Evolutionary conservation across 2,329 filamentous ascomycete species (phyloP).

Genomic region (Rhinocladiella similis): DNA sequence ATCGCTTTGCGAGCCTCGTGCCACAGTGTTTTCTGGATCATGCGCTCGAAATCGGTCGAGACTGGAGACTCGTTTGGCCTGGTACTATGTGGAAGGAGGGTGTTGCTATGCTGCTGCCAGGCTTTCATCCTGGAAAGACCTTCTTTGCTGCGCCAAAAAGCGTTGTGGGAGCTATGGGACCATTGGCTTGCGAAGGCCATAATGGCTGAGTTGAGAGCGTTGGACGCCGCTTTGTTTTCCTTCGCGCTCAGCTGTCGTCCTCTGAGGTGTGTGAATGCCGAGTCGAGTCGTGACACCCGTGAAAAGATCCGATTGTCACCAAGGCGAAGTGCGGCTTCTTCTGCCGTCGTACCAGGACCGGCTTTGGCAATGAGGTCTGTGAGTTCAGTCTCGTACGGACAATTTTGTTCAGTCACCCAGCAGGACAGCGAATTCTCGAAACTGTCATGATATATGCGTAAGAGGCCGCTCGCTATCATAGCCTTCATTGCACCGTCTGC

Average conservation of each 20-base stretch:
- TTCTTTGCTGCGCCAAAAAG: conserved; percentile 25
- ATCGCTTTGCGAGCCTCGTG: conserved; percentile 43
- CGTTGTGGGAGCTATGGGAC: conserved; percentile 27
- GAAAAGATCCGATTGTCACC: conserved; percentile 48
- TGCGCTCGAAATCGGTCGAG: conserved; percentile 31
- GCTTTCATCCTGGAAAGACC: conserved; percentile 13
- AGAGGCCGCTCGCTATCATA: conserved; percentile 35
- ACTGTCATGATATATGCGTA: conserved; percentile 25
- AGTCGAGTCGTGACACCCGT: conserved; percentile 45
- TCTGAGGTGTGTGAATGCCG: conserved; percentile 37
- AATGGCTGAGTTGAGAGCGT: conserved; percentile 44
- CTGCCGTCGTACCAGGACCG: conserved; percentile 35
- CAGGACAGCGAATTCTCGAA: conserved; percentile 24
- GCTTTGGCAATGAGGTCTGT: conserved; percentile 33
- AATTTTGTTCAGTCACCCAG: conserved; percentile 26
- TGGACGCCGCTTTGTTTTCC: conserved; percentile 41
- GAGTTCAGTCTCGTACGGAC: conserved; percentile 35
- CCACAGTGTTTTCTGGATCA: conserved; percentile 43
- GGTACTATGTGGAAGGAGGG: neutral
- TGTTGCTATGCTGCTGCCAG: neutral
- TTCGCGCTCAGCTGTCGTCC: conserved; percentile 37
- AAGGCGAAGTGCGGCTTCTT: conserved; percentile 46
- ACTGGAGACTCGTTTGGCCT: neutral
- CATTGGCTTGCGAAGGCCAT: conserved; percentile 49
- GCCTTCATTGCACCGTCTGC: conserved; percentile 38